phyloP scores from a whole-genome alignment of 2,329 filamentous ascomycete species.

The Sclerotiophoma versabilis region DNA sequence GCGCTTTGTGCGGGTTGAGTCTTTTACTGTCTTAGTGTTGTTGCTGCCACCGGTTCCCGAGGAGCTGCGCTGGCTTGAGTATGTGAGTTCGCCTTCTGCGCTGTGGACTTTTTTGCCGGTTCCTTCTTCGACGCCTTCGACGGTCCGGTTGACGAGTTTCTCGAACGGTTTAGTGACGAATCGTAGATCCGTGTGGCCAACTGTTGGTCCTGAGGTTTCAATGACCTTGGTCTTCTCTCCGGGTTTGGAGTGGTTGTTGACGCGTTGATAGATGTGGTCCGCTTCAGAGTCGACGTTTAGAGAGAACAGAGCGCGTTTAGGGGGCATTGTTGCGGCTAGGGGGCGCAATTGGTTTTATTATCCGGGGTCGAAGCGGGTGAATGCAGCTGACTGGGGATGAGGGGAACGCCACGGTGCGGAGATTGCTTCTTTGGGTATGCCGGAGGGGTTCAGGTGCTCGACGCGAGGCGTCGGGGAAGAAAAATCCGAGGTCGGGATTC shows the following conservation, averaged over 20 bases:
- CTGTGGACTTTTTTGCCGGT: conserved; percentile 33
- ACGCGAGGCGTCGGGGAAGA: conserved; percentile 18
- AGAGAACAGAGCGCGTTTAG: conserved; percentile 46
- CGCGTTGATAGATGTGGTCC: conserved; percentile 48
- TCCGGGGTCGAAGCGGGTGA: conserved; percentile 30
- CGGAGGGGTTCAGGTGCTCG: conserved; percentile 28
- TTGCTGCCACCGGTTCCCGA: conserved; percentile 13
- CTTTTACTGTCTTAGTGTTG: conserved; percentile 15
- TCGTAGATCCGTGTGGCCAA: conserved; percentile 39
- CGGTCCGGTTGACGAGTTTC: conserved; percentile 38
- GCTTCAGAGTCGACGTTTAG: conserved; percentile 51
- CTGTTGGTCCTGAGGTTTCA: conserved; percentile 45
- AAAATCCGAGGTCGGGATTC: conserved; percentile 25
- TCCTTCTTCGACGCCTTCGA: conserved; percentile 41
- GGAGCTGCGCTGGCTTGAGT: conserved; percentile 21
- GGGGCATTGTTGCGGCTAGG: conserved; percentile 25
- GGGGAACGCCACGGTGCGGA: conserved; percentile 29
- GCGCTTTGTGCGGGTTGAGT: conserved; percentile 16
- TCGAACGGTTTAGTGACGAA: conserved; percentile 50
- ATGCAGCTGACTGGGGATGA: conserved; percentile 20
- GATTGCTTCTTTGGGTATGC: conserved; percentile 37
- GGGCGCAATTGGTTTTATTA: conserved; percentile 24
- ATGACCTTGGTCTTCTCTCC: conserved; percentile 45
- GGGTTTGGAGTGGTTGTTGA: conserved; percentile 45
- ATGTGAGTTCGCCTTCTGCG: conserved; percentile 33